These are phyloP conservation scores for Rhizopus stolonifer DNA, from an alignment of 371 early-diverging fungal genomes.

Conservation along the genomic window DNA sequence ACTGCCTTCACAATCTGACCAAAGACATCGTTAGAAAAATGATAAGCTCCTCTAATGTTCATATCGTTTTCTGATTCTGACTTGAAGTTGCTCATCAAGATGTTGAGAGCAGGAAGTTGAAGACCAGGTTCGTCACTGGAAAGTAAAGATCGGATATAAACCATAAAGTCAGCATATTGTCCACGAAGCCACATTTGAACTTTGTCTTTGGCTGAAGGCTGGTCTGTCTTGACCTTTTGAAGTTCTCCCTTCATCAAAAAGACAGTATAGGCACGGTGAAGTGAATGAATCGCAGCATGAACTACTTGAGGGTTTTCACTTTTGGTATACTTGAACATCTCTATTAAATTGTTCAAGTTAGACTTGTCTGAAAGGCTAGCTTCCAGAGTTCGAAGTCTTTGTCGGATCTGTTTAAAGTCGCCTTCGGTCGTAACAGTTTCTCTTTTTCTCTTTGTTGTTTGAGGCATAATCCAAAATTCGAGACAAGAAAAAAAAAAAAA, in stretches of 20 bases:
- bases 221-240: constrained; percentile 37
- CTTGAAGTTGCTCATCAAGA: constrained; percentile 62
- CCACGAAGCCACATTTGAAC: constrained; percentile 75
- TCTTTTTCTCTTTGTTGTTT: constrained; percentile 24
- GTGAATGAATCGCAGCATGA: constrained; percentile 69
- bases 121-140: constrained; percentile 68
- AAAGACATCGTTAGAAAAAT: constrained; percentile 57
- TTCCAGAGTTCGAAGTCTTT: constrained; percentile 54
- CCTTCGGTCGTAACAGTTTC: constrained; percentile 7
- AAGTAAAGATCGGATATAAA: constrained; percentile 51
- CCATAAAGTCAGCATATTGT: constrained; percentile 63
- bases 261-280: constrained; percentile 69
- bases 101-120: constrained; percentile 73
- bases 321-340: constrained; percentile 51
- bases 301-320: constrained; percentile 27
- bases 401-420: constrained; percentile 23
- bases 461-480: constrained; percentile 13
- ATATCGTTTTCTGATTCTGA: constrained; percentile 55
- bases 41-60: constrained; percentile 31
- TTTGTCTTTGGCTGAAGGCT: constrained; percentile 44
- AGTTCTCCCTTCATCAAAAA: constrained; percentile 70
- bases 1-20: constrained; percentile 56
- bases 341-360: constrained; percentile 61
- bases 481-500: not conserved
- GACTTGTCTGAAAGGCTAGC: constrained; percentile 53